Evolutionary conservation across 2,329 filamentous ascomycete species (phyloP).

Genomic region (Monilinia fructicola): DNA sequence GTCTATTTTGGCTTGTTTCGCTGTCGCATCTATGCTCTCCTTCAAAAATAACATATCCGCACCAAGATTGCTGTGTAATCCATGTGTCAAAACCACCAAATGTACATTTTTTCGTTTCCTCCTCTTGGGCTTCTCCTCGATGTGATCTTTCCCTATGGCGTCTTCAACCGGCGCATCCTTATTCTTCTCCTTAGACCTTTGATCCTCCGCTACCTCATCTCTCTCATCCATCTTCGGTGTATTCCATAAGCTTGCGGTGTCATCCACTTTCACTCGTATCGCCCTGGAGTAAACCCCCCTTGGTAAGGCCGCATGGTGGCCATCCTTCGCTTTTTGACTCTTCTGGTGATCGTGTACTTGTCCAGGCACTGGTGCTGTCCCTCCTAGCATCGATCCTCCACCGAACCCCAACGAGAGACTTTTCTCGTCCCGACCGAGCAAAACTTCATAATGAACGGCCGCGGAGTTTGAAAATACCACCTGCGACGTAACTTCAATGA

Average conservation of each 20-base stretch:
- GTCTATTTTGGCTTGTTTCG: constrained; percentile 70
- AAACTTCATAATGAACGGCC: constrained; percentile 81
- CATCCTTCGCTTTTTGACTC: constrained; percentile 55
- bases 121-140: constrained; percentile 35
- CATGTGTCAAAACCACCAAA: constrained; percentile 89
- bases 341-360: constrained; percentile 75
- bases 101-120: constrained; percentile 77
- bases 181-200: constrained; percentile 32
- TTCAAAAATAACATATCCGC: constrained; percentile 97
- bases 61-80: constrained; percentile 90
- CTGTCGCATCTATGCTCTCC: constrained; percentile 88
- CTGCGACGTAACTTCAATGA: constrained; percentile 88
- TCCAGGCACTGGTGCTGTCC: constrained; percentile 54
- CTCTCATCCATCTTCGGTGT: constrained; percentile 77
- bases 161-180: constrained; percentile 34
- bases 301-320: constrained; percentile 59
- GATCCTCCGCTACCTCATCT: constrained; percentile 42
- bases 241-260: constrained; percentile 89
- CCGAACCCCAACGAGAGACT: constrained; percentile 65
- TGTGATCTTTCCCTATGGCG: constrained; percentile 32
- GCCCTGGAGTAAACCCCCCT: constrained; percentile 84
- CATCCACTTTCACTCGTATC: constrained; percentile 75
- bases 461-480: constrained; percentile 91
- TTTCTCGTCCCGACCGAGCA: constrained; percentile 82
- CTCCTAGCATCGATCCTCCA: constrained; percentile 43